phyloP scores from a whole-genome alignment of 345 rosid genomes.

The Clausena lansium region DNA sequence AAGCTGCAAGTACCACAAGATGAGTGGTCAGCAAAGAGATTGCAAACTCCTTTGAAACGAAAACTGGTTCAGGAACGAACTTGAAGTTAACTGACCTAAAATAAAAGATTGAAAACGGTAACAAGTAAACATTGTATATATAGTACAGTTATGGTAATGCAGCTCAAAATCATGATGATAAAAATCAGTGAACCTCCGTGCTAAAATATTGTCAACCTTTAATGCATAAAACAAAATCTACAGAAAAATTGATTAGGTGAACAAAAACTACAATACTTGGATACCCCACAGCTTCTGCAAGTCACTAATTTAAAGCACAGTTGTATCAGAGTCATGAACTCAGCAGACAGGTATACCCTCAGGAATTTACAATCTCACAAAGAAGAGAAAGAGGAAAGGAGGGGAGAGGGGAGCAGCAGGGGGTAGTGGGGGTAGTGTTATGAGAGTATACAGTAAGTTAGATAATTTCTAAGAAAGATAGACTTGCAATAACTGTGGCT shows the following conservation, averaged over 20 bases:
- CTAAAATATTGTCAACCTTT: background rate
- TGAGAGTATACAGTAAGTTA: background rate
- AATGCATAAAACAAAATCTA: background rate
- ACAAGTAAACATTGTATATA: no score
- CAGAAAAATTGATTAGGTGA: background rate
- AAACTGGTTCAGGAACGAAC: slow-evolving; percentile 79
- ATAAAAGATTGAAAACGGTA: slow-evolving; percentile 13
- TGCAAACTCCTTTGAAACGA: slow-evolving; percentile 88
- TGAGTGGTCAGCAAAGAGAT: slow-evolving; percentile 68
- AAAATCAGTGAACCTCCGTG: background rate
- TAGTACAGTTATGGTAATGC: background rate
- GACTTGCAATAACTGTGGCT: no score
- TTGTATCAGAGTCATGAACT: background rate
- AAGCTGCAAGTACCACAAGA: slow-evolving; percentile 55
- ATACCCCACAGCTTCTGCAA: background rate
- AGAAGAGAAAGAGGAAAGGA: background rate
- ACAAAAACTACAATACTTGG: background rate
- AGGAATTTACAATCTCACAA: background rate
- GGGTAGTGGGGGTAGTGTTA: no score
- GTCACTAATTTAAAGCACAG: background rate
- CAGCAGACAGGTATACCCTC: background rate
- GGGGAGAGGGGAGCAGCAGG: background rate
- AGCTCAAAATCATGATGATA: background rate
- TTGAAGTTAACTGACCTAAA: slow-evolving; percentile 99
- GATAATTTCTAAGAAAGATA: no score